Evolutionary conservation across 2,329 filamentous ascomycete species (phyloP), one percentile per base, ranked within the genome.

Genomic region (Xylariales sp.): DNA sequence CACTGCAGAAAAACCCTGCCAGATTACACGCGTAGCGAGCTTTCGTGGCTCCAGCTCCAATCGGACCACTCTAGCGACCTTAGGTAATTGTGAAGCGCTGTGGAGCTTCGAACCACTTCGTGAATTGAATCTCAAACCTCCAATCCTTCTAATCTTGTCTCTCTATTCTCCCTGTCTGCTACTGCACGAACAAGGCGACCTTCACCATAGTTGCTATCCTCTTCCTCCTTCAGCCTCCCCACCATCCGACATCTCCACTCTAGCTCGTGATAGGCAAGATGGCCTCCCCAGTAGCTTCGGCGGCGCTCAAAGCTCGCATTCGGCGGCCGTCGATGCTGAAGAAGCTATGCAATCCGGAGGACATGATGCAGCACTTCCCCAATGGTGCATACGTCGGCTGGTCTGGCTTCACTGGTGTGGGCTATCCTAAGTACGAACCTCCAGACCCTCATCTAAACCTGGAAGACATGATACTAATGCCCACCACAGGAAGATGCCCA

Each of bases 331-430:
- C 84, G 31, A 82, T 91, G 64, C 74, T 94, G 43, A 82, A 81
- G 56, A 94, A 91, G 74, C 71, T 95, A 45, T 81, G 83, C 54
- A 81, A 81, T 54, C 80, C 88, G 27, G 80, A 93, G 63, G 88
- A 94, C 61, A 65, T 94, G 49, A 74, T 95, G 46, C 74, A 85
- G 49, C 75, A 86, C 52, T 95, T 95, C 56, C 88, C 88, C 50
- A 79, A 93, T 71, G 83, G 82, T 58, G 68, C 86, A n/a, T 93
- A 93, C 64, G 79, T 95, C 55, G 89, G 88, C 56, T 95, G 88
- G 88, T 88, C 82, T 49, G 88, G 88, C 25, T 95, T 95, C 66
- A 95, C 88, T 10, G 88, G 88, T 54, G 88, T 94, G 40, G 87
- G 87, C 45, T 93, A 93, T 68, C 87, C 87, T 49, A 93, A 93